These are phyloP conservation scores for Scutellaria minor DNA, from an alignment of 257 asterid genomes.

Conservation along the genomic window DNA sequence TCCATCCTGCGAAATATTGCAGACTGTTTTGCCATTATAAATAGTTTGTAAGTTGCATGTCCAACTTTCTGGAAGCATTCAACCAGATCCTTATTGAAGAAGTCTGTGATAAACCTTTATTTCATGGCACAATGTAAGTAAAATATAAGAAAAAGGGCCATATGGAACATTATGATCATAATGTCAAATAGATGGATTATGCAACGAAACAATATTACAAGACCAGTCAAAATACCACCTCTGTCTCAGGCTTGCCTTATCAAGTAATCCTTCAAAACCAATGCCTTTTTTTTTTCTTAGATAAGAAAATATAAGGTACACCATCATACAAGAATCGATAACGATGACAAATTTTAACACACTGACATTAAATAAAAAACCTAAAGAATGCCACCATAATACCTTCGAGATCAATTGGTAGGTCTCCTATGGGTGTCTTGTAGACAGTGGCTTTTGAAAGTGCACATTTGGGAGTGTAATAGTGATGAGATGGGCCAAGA, in stretches of 20 bases:
- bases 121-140: neutral
- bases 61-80: neutral
- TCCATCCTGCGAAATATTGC: neutral
- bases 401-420: slow-evolving; percentile 94
- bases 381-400: slow-evolving; percentile 16
- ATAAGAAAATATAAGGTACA: too few relatives aligned
- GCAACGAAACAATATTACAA: too few relatives aligned
- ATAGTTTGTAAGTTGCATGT: neutral
- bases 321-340: neutral
- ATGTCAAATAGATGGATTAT: neutral
- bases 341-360: neutral
- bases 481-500: slow-evolving; percentile 98
- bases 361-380: neutral
- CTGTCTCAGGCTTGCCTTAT: too few relatives aligned
- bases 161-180: slow-evolving; percentile 1
- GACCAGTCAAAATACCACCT: too few relatives aligned
- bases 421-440: slow-evolving; percentile 94
- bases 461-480: slow-evolving; percentile 89
- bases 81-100: slow-evolving; percentile 2
- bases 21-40: neutral
- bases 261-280: too few relatives aligned
- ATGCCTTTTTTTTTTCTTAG: too few relatives aligned
- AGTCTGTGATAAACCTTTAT: neutral
- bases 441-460: slow-evolving; percentile 84
- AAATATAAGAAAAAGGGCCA: neutral